Evolutionary conservation across 2,329 filamentous ascomycete species (phyloP).

Genomic region (Phialophora tarda): DNA sequence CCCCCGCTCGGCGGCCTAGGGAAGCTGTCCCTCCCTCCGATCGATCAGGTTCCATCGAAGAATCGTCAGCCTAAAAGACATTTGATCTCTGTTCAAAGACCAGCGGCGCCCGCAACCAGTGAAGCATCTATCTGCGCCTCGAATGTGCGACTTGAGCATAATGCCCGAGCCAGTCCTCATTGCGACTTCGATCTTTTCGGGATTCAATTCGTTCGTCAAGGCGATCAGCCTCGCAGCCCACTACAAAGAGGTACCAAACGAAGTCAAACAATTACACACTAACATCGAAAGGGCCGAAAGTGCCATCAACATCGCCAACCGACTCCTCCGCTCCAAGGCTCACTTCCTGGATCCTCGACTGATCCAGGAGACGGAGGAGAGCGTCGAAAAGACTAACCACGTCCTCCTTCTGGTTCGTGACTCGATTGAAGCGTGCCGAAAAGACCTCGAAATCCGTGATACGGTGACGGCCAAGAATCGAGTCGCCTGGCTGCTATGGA

Average conservation of each 20-base stretch:
- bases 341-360: slow-evolving; percentile 13
- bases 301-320: slow-evolving; percentile 10
- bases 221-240: slow-evolving; percentile 14
- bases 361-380: not conserved
- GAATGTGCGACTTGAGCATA: not conserved
- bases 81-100: not conserved
- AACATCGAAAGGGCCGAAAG: slow-evolving; percentile 14
- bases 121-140: not conserved
- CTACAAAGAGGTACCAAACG: slow-evolving; percentile 15
- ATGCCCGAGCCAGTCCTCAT: slow-evolving; percentile 12
- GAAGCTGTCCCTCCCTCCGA: not conserved
- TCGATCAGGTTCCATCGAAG: not conserved
- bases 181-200: slow-evolving; percentile 13
- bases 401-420: slow-evolving; percentile 10
- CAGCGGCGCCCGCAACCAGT: not conserved
- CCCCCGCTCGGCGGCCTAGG: too few relatives aligned
- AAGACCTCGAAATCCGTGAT: slow-evolving; percentile 13
- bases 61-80: not conserved
- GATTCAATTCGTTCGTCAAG: slow-evolving; percentile 14
- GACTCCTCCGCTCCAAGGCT: slow-evolving; percentile 9
- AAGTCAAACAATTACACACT: slow-evolving; percentile 15
- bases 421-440: slow-evolving; percentile 16
- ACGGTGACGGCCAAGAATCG: slow-evolving; percentile 11
- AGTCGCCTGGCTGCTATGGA: slow-evolving; percentile 17
- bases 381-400: slow-evolving; percentile 4